Evolutionary conservation across 805 yeast species (phyloP), one percentile per base, ranked within the genome.

Genomic region (Nakazawaea ernobii): DNA sequence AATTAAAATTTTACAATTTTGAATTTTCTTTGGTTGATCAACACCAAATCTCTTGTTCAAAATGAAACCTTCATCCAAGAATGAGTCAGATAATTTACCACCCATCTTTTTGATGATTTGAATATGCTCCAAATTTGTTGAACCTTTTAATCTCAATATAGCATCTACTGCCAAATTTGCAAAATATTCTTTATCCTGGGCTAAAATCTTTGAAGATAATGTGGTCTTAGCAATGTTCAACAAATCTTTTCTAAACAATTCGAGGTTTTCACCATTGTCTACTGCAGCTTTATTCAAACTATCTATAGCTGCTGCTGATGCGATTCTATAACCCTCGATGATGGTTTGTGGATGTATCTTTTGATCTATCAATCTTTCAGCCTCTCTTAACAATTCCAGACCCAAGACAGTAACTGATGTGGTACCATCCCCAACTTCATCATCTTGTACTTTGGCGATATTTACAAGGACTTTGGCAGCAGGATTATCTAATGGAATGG

Each of bases 351-450:
- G 99, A 67, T 94, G 99, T 54, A 94, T 94, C 62, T 86, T 91
- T 64, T 84, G 86, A 55, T 90, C 96, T 42, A 94, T 86, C 53
- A 94, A 78, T 63, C 83, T 82, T 67, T 94, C 97, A 32, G 98
- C 97, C 70, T 92, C 97, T 63, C 96, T 80, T 55, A 94, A 73
- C 50, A 94, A 75, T 67, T 94, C 98, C 8, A 97, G 91, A 38
- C 92, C 82, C 49, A 92, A 70, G 10, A 94, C 86, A 0, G 97
- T 90, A 30, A 95, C 99, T 26, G 96, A 86, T 0, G 99, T 92
- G 37, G 99, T 94, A 56, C 99, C 99, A 62, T 94, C 98, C 51
- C 98, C 98, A 55, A 92, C 96, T 66, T 92, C 97, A 51, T 95
- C 96, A 65, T 94, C 99, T 71, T 94, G 99, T 17, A 95, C 92